Percentiles rank a stretch among this genome's conserved stretches.
These are phyloP conservation scores for Backusella psychrophila DNA, from an alignment of 192 early-diverging fungal genomes.

Conservation along the genomic window DNA sequence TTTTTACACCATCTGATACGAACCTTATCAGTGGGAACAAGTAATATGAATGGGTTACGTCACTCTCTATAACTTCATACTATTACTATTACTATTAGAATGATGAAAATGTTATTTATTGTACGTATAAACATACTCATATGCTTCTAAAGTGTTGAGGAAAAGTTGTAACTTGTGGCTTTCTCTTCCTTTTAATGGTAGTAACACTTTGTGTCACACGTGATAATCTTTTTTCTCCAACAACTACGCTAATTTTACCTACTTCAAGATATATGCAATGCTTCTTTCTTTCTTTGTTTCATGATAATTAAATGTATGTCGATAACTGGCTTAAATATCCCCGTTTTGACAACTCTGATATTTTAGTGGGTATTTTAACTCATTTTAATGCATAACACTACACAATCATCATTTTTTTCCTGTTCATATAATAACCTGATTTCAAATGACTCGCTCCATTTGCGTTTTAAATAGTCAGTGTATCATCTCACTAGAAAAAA, in stretches of 20 bases:
- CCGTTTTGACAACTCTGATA: neutral
- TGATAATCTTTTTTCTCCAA: neutral
- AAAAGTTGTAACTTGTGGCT: neutral
- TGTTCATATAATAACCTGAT: neutral
- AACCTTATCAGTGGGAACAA: no score
- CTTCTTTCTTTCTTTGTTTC: neutral
- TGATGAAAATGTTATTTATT: neutral
- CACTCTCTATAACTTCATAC: no score
- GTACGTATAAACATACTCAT: neutral
- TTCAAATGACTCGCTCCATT: neutral
- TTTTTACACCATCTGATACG: no score
- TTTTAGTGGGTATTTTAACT: neutral
- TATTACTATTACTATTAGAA: no score
- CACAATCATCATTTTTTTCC: neutral
- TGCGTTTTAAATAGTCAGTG: neutral
- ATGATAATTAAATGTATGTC: neutral
- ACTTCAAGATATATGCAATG: neutral
- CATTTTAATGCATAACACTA: neutral
- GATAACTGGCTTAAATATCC: neutral
- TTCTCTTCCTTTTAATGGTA: neutral
- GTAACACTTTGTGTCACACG: neutral
- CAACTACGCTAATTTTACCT: neutral
- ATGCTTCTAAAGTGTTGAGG: neutral
- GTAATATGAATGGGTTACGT: no score
- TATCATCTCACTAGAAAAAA: no score